phyloP scores from a whole-genome alignment of 345 rosid species.

The Rhodamnia argentea region DNA sequence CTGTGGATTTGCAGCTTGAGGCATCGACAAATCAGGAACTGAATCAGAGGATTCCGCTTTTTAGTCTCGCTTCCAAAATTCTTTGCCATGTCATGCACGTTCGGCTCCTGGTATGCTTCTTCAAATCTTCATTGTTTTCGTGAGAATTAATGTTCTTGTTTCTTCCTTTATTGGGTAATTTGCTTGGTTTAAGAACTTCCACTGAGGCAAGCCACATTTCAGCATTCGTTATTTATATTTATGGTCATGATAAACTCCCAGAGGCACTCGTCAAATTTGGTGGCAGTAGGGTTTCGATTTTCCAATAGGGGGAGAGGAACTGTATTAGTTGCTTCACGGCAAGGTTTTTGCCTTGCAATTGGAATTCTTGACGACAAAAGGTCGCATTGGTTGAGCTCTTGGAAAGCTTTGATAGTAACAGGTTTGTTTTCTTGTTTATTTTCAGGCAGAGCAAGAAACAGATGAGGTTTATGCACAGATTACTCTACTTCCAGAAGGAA shows the following conservation, averaged over 20 bases:
- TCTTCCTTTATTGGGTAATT: neutral
- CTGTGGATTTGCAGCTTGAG: slow-evolving; percentile 45
- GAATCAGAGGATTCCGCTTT: slow-evolving; percentile 61
- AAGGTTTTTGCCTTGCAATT: neutral
- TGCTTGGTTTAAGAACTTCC: neutral
- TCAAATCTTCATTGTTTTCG: neutral
- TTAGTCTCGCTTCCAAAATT: slow-evolving; percentile 65
- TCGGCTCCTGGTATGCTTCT: slow-evolving; percentile 46
- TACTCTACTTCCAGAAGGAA: slow-evolving; percentile 54
- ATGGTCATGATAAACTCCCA: neutral
- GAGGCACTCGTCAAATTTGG: neutral
- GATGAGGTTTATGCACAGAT: slow-evolving; percentile 97
- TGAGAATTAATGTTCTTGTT: neutral
- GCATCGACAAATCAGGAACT: slow-evolving; percentile 77
- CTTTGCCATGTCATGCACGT: slow-evolving; percentile 73
- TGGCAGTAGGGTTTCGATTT: neutral
- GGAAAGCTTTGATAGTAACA: neutral
- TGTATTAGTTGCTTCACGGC: neutral
- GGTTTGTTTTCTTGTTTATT: slow-evolving; percentile 2
- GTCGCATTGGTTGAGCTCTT: neutral
- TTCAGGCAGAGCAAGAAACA: slow-evolving; percentile 89
- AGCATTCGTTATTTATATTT: neutral
- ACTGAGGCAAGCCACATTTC: neutral
- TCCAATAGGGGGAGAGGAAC: neutral
- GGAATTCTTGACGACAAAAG: neutral